Base-by-base conservation (phyloP, 495 filamentous ascomycete species). In the Annulohypoxylon bovei region DNA sequence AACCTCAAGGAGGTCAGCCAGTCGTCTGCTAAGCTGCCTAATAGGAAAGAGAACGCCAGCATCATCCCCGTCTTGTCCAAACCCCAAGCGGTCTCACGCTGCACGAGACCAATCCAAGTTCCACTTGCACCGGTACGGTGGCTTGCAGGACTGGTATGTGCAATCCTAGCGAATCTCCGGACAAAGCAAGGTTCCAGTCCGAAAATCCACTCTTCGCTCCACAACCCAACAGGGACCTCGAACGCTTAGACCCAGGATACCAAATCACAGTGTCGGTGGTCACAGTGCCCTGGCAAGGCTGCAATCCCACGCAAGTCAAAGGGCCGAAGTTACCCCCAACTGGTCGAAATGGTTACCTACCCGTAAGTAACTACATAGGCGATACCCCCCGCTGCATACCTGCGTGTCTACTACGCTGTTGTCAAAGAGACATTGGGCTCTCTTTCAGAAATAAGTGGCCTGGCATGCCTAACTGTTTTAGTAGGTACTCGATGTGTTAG, bases 1-100 rank as follows among this genome's bases (percentile, higher is more conserved):
- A 63, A 62, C 32, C 50, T 30, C 39, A 53, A 42, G 44, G 32
- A 55, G 14, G 25, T 22, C 39, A 33, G 40, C n/a, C 54, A 59
- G 55, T 68, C 50, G 64, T 68, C 69, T 72, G 70, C 70, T 60
- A 57, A 65, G 70, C 70, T 72, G 70, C 65, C 70, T 72, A 72
- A 72, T 63, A 49, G 53, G 55, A 67, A 52, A 27, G 27, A 64
- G 66, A 35, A 35, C n/a, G 37, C 70, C 53, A 71, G 68, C 68
- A 71, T 59, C 16, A 66, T 25, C 70, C 70, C 60, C 46, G 65
- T 56, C 20, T 35, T 65, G 39, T 40, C 70, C 70, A 72, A 72
- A 72, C 65, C 61, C 70, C 47, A 72, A 72, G 65, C 64, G 57
- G 65, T 73, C 71, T 70, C 71, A 73, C 39, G 60, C 66, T 70